Evolutionary conservation across 2,329 filamentous ascomycete species (phyloP).

Genomic region (Colletotrichum sp.): DNA sequence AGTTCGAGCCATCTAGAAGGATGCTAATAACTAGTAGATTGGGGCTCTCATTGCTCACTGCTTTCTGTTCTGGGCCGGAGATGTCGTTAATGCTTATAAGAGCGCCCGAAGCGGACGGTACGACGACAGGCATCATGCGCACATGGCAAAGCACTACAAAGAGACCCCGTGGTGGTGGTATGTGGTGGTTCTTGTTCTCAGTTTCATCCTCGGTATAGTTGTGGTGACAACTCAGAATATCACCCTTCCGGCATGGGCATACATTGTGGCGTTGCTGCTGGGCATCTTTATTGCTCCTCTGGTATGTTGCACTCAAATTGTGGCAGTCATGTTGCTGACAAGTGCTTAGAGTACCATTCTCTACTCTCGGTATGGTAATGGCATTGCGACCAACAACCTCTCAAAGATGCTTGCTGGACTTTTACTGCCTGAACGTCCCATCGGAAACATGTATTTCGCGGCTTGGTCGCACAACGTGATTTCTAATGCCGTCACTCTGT

Average conservation of each 20-base stretch:
- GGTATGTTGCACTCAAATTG: constrained; percentile 29
- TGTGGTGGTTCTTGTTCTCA: constrained; percentile 40
- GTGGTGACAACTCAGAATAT: constrained; percentile 51
- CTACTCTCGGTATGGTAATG: constrained; percentile 58
- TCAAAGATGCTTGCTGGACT: constrained; percentile 62
- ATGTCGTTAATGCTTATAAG: constrained; percentile 52
- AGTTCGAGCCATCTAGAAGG: background rate
- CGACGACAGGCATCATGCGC: constrained; percentile 55
- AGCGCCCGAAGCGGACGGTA: constrained; percentile 45
- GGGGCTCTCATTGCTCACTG: constrained; percentile 59
- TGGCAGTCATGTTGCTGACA: constrained; percentile 3
- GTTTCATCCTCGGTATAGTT: constrained; percentile 50
- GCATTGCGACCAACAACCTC: constrained; percentile 63
- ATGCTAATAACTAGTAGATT: constrained; percentile 43
- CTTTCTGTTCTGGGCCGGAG: constrained; percentile 59
- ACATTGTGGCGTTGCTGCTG: constrained; percentile 47
- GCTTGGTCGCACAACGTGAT: constrained; percentile 65
- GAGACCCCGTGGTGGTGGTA: constrained; percentile 57
- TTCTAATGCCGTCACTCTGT: constrained; percentile 51
- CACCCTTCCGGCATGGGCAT: constrained; percentile 52
- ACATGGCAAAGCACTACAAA: constrained; percentile 59
- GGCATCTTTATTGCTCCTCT: constrained; percentile 56
- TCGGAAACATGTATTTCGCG: constrained; percentile 64
- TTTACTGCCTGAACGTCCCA: constrained; percentile 51
- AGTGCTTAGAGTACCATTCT: constrained; percentile 50